Evolutionary conservation across 139 green algal genomes (phyloP), one percentile per base, ranked within the genome.

Genomic region (Coccomyxa sp.): DNA sequence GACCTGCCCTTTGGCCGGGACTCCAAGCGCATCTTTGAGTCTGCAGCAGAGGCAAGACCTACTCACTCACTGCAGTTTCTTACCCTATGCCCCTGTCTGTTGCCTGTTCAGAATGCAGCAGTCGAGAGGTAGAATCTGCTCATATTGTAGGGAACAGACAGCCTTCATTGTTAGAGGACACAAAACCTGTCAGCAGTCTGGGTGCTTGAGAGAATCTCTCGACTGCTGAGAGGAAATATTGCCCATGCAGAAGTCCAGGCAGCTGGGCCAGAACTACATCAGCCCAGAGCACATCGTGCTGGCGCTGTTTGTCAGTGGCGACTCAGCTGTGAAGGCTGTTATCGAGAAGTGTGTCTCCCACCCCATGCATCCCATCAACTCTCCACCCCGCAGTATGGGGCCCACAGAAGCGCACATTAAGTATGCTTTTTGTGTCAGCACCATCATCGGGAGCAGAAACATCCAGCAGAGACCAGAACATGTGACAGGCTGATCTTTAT

Each of bases 241-340:
- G 39, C 38, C 37, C n/a, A 55, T 82, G 81, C 82, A 96, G 82
- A 90, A 98, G 79, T 94, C 91, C 68, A 89, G 88, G 74, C 85
- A 86, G 76, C 82, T 90, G 72, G 86, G 87, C 35, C 88, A 96
- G 58, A 93, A 89, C 27, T 98, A 92, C 89, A 96, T 98, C 39
- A 85, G 88, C 4, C 93, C 95, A 9, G 95, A 98, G 85, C 95
- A 98, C 85, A 92, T 98, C 44, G 55, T 93, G 39, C 77, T 98
- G 38, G 94, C 92, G 4, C 77, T 98, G 75, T 76, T 97, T 5
- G 34, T 31, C 31, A 3, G 40, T n/a, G 34, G n/a, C 34, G 33
- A 24, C 29, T 33, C 41, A 0, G 64, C 8, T 16, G 33, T 44
- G 6, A 41, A 38, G 44, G 10, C 36, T 18, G 22, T 27, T 12